Base-by-base conservation (phyloP, 257 asterid species). In the Ajuga chamaepitys region DNA sequence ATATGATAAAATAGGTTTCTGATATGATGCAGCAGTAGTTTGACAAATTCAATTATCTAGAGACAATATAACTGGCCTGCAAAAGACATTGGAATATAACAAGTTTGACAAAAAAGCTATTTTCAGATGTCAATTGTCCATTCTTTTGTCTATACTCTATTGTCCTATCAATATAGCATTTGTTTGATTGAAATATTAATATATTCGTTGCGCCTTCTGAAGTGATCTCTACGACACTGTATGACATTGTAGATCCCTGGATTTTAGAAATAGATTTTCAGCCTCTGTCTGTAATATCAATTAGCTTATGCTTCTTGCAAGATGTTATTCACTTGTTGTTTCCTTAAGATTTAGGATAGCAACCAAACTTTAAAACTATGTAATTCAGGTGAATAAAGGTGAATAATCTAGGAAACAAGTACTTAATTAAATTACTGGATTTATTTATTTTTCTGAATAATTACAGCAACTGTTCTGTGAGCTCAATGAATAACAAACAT, bases 401-500 rank as follows among this genome's bases (percentile, higher is more conserved):
- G 0, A 7, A 30, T 3, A 5, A 11, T 21, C n/a, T 34, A 53
- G 47, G 46, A 56, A 55, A 18, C 20, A 17, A 22, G 40, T 55
- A 25, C 9, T 16, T 1, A 12, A 41, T 21, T 41, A 40, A 41
- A 52, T 46, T 30, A 6, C 20, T 17, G 45, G 46, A 53, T 28
- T 26, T 4, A 25, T 26, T 62, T 26, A 21, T n/a, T 69, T 59
- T 59, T 26, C 54, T 48, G 25, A 62, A 44, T n/a, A 20, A 51
- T 32, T 70, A 51, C 34, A 70, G 44, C 34, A 38, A 52, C n/a
- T 51, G 50, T 47, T 30, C 44, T 38, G 37, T 46, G 55, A 56
- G 66, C 76, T 71, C 68, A 28, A 47, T 26, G 48, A 48, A 58
- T 58, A 18, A 51, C 57, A 14, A 69, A 26, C 13, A 26, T 6